Percentiles rank a stretch among this genome's conserved stretches.
phyloP scores from a whole-genome alignment of 83 land plant genomes.

The Picea mariana region DNA sequence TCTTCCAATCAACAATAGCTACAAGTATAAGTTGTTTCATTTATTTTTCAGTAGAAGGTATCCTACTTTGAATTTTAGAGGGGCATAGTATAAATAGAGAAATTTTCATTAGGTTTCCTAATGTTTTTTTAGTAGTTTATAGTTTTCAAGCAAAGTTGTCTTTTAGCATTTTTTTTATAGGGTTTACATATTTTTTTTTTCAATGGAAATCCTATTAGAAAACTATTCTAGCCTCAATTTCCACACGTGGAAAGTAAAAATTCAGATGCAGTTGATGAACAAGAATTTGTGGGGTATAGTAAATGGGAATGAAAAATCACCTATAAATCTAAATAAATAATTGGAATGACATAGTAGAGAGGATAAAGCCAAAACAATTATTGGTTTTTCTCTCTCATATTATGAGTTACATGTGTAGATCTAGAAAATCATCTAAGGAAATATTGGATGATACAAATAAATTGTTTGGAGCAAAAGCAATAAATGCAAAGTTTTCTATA shows the following conservation, averaged over 20 bases:
- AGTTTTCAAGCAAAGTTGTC: too few species aligned
- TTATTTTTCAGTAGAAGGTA: too few species aligned
- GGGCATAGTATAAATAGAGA: too few species aligned
- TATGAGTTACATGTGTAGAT: not conserved
- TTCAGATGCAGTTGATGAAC: not conserved
- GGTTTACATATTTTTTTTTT: not conserved
- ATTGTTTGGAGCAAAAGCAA: too few species aligned
- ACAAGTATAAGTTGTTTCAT: too few species aligned
- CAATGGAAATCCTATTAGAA: not conserved
- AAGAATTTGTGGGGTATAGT: not conserved
- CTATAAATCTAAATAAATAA: not conserved
- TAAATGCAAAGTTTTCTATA: too few species aligned
- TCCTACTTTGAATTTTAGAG: too few species aligned
- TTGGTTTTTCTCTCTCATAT: not conserved
- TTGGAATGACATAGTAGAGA: not conserved
- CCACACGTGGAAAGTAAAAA: not conserved
- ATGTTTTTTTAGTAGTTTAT: too few species aligned
- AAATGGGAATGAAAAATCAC: not conserved
- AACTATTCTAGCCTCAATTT: too few species aligned
- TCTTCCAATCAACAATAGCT: too few species aligned
- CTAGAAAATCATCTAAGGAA: not conserved
- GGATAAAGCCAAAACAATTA: not conserved
- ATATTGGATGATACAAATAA: not conserved
- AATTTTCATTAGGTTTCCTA: too few species aligned
- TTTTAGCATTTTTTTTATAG: too few species aligned